Evolutionary conservation across 1,284 basidiomycete species (phyloP), one percentile per base, ranked within the genome.

Genomic region (Laetiporus sulphureus): DNA sequence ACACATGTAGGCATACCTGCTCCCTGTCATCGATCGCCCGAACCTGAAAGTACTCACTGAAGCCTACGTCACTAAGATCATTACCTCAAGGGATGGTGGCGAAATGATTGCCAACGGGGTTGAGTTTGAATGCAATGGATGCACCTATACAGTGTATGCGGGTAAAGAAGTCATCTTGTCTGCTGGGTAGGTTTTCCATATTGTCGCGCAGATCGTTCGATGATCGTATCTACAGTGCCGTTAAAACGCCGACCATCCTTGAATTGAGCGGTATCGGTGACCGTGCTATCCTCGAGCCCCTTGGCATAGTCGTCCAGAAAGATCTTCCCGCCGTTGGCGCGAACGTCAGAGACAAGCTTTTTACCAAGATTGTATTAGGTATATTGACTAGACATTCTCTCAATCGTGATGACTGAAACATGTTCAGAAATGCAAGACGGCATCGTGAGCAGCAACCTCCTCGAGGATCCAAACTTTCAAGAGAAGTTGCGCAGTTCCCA

Each of bases 261-360:
- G 65, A 69, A 49, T 59, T 68, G 10, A 66, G 64, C 11, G 68
- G 68, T 43, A 62, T 64, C 42, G 63, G 65, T 11, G 49, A 52
- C 39, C 47, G 49, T 34, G 42, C 42, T 12, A 44, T 65, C 4
- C 50, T 67, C 7, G 24, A 50, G 41, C 54, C 52, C 35, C 54
- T 57, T 20, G 61, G 59, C 23, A 56, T 62, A 20, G 48, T 46
- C 0, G 27, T 55, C 4, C 51, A 57, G 15, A 30, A 50, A 8
- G 55, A 53, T 18, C 56, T 60, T 5, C 54, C 55, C 18, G 55
- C 54, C 35, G 59, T 61, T 30, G 64, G 65, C 35, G 59, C 62
- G 51, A 65, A 64, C 45, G 40, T 66, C 21, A 64, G 66, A 51
- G 66, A 68, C 39, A 65, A 68, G 11, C 16, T 24, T 13, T 23